These are phyloP conservation scores for Laburnicola sp. DNA, from an alignment of 2,329 filamentous ascomycete genomes.

Conservation along the genomic window DNA sequence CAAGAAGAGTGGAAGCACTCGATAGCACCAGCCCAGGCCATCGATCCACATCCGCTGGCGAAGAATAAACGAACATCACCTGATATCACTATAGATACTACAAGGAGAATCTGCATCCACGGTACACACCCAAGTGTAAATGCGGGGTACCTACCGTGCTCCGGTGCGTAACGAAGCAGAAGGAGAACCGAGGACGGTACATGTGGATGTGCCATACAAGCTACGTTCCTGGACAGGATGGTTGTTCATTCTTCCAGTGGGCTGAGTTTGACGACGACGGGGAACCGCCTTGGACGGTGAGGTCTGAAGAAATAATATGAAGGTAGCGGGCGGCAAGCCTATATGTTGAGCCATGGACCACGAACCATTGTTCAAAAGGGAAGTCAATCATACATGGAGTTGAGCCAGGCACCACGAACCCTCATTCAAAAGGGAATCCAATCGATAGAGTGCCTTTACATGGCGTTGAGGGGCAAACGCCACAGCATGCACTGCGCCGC, in stretches of 20 bases:
- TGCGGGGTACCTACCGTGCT: conserved; percentile 72
- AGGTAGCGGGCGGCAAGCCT: background rate
- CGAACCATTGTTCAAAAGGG: too few relatives aligned
- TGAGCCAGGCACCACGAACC: too few relatives aligned
- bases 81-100: conserved; percentile 91
- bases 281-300: conserved; percentile 65
- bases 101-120: conserved; percentile 73
- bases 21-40: conserved; percentile 72
- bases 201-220: conserved; percentile 93
- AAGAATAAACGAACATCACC: conserved; percentile 88
- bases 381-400: too few relatives aligned
- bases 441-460: too few relatives aligned
- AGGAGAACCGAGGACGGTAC: conserved; percentile 75
- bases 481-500: background rate
- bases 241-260: conserved; percentile 41
- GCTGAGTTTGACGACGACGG: conserved; percentile 67
- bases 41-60: conserved; percentile 82
- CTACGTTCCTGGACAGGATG: conserved; percentile 65
- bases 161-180: conserved; percentile 77
- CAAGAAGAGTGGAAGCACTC: conserved; percentile 96
- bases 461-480: conserved; percentile 2
- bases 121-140: conserved; percentile 73
- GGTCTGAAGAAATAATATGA: too few relatives aligned
- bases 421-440: too few relatives aligned
- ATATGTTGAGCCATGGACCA: too few relatives aligned